Evolutionary conservation across 352 stramenopile species (phyloP).

Genomic region (Thraustochytrium striatum): DNA sequence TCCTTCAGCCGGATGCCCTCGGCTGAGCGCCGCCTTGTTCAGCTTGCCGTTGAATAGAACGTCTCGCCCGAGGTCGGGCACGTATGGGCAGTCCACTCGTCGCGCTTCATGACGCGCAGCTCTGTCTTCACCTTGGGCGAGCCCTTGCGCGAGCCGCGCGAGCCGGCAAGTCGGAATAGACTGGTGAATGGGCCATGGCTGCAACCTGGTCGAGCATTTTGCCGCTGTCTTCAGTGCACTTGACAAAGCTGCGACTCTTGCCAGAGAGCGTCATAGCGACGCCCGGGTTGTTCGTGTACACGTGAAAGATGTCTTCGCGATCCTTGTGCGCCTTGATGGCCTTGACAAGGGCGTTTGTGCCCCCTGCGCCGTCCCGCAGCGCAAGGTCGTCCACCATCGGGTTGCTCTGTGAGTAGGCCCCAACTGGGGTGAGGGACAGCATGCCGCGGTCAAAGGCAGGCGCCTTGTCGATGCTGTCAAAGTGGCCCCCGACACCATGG

Average conservation of each 20-base stretch:
- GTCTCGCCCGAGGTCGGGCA: background rate
- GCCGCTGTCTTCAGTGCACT: slow-evolving; percentile 17
- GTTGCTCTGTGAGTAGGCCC: background rate
- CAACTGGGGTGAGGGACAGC: too few relatives aligned
- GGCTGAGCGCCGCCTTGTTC: background rate
- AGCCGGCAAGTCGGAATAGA: background rate
- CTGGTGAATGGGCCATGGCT: background rate
- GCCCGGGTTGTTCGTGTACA: slow-evolving; percentile 38
- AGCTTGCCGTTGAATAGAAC: slow-evolving; percentile 40
- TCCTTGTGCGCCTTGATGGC: background rate
- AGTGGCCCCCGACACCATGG: too few relatives aligned
- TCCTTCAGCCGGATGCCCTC: background rate
- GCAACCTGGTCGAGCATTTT: background rate
- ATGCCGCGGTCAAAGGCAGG: background rate
- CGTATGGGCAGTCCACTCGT: slow-evolving; percentile 21
- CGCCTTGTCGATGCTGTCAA: background rate
- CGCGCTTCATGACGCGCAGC: slow-evolving; percentile 16
- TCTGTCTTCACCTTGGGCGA: slow-evolving; percentile 35
- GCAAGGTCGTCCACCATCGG: background rate
- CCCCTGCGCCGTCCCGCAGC: background rate
- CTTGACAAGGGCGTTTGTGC: background rate
- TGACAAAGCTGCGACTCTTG: background rate
- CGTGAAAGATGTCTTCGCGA: background rate
- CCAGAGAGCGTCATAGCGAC: slow-evolving; percentile 15
- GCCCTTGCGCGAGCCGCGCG: background rate